Evolutionary conservation across 1,139 yeast genomes (phyloP).

Genomic region (Zygoascus meyerae): DNA sequence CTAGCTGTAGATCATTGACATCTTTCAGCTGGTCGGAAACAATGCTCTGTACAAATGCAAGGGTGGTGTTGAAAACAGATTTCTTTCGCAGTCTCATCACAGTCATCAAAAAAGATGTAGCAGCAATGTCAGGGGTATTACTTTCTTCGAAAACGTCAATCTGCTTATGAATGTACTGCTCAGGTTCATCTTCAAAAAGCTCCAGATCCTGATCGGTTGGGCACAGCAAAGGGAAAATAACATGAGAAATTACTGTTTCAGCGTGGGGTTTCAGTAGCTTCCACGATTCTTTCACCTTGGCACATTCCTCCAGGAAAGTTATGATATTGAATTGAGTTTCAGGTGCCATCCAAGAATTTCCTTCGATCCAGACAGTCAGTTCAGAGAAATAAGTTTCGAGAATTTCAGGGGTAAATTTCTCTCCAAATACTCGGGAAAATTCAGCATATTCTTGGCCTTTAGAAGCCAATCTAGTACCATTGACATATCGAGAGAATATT

Average conservation of each 20-base stretch:
- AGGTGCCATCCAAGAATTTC: constrained; percentile 61
- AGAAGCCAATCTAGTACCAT: constrained; percentile 33
- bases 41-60: constrained; percentile 58
- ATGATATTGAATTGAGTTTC: constrained; percentile 63
- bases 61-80: constrained; percentile 54
- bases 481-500: constrained; percentile 69
- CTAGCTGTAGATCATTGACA: constrained; percentile 48
- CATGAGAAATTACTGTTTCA: constrained; percentile 58
- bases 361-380: constrained; percentile 67
- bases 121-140: constrained; percentile 74
- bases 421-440: constrained; percentile 32
- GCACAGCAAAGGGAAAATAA: constrained; percentile 72
- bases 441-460: constrained; percentile 29
- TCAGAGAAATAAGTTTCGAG: constrained; percentile 57
- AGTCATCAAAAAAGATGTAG: constrained; percentile 69
- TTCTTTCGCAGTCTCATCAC: constrained; percentile 59
- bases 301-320: constrained; percentile 64
- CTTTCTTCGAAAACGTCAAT: constrained; percentile 70
- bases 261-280: constrained; percentile 62
- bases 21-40: constrained; percentile 41
- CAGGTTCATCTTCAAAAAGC: constrained; percentile 81
- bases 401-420: constrained; percentile 67
- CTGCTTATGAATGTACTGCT: constrained; percentile 77
- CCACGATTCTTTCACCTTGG: constrained; percentile 68
- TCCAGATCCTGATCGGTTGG: constrained; percentile 69